Base-by-base conservation (phyloP, 2,329 filamentous ascomycete genomes). In the Cladophialophora carrionii region DNA sequence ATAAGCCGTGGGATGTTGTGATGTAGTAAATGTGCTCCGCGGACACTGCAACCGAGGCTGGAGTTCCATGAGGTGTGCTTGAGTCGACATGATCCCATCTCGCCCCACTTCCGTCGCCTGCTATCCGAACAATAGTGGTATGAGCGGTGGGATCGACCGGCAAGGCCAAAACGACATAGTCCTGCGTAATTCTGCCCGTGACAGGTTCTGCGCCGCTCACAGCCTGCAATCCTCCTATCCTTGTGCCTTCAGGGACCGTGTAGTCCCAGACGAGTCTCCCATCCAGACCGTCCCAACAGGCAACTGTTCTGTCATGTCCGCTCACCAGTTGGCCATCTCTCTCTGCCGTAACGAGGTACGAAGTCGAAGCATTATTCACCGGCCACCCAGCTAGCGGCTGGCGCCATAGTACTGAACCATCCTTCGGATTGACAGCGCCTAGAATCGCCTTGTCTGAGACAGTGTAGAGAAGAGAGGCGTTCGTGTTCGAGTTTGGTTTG, bases 381-480 rank as follows among this genome's bases (percentile, higher is more conserved):
- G 64, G 62, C 46, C 65, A 81, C 34, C 81, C 80, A n/a, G 84
- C 79, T 53, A 96, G 77, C 60, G 86, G 80, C 74, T 97, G 94
- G 61, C 95, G 86, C 95, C 95, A 99, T 1, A 97, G 85, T 17
- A 97, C 75, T 2, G 86, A 84, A 20, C 95, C 94, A 74, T 89
- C 93, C 74, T 88, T 90, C 1, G 95, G 95, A 72, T 97, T 96
- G 54, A 98, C 84, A 1, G 94, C 94, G 56, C 91, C 95, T 20
- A 99, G 78, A 1, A 97, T 85, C 43, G 88, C 87, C 56, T 92
- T 84, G 64, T 97, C 91, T 69, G 91, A 96, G 52, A 98, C 81
- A 0, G 95, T 96, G 77, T 97, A 99, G 59, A 99, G 84, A 43
- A 99, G 84, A 61, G 91, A 94, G 41, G 93, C 93, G 77, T 91